Base-by-base conservation (phyloP, 257 asterid genomes). In the Ophiorrhiza pumila region DNA sequence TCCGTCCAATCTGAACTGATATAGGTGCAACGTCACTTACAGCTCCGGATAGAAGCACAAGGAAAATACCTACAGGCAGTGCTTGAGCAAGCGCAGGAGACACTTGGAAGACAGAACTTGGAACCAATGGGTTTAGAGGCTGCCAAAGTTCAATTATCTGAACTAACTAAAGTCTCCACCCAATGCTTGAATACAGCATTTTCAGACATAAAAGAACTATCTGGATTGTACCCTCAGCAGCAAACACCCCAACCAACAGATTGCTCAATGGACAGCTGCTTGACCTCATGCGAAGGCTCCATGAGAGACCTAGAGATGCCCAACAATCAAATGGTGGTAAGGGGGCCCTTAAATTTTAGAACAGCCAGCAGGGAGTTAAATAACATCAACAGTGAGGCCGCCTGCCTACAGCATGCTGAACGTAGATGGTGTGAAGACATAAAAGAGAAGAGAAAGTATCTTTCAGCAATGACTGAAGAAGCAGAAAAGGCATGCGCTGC, bases 81-180 rank as follows among this genome's bases (percentile, higher is more conserved):
- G 71, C 92, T 93, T 61, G 97, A 91, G 83, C 89, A 88, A 72
- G 97, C 97, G 60, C 96, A 93, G 69, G 97, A 91, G 69, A 88
- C 96, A 46, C 92, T 93, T 37, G 96, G 92, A 75, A 85, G 82
- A 55, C 96, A 89, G 76, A 84, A 88, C 84, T 42, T 75, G 75
- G 96, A 91, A 72, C 74, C 92, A 49, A 60, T 82, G 43, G 90
- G 88, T 74, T 78, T 89, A 65, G 96, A 93, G 77, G 92, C 92
- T 65, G 93, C 98, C 69, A 89, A 89, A 79, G 86, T 84, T 81
- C 96, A 88, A 79, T 65, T 93, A 62, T 91, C 97, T 29, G 92
- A 91, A 75, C 78, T 89, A 76, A 87, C 96, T 43, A 90, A 86
- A 80, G 93, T 84, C 69, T 91, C 98, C 60, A 87, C 81, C 76